Percentiles rank a stretch among this genome's conserved stretches.
These are phyloP conservation scores for Vitis labrusca DNA, from an alignment of 164 flowering plant genomes.

Conservation along the genomic window DNA sequence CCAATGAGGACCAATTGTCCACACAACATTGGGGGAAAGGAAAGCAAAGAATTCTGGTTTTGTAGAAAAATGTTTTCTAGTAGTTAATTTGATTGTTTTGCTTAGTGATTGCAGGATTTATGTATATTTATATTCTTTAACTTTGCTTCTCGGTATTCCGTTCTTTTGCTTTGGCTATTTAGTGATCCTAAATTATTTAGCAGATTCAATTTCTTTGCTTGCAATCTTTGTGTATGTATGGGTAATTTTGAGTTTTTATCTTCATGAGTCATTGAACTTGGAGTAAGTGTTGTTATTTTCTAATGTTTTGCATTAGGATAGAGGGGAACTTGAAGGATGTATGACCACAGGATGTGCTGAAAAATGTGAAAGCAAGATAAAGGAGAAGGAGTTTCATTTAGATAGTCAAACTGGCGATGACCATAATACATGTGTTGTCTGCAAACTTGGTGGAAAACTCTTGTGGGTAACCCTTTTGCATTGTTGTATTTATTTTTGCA, in stretches of 20 bases:
- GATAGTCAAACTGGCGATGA: slow-evolving; percentile 16
- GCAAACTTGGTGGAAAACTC: slow-evolving; percentile 60
- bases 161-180: no score
- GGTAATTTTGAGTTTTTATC: not conserved
- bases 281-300: slow-evolving; percentile 2
- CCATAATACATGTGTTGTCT: slow-evolving; percentile 35
- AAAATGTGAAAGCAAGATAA: slow-evolving; percentile 7
- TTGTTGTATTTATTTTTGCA: not conserved
- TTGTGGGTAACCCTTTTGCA: slow-evolving; percentile 40
- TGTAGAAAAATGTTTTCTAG: no score
- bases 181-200: no score
- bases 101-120: no score
- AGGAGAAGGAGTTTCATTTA: slow-evolving; percentile 8
- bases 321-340: slow-evolving; percentile 26
- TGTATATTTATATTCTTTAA: no score
- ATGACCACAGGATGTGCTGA: slow-evolving; percentile 16
- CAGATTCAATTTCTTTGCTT: not conserved
- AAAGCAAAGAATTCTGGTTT: no score
- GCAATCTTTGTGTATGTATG: not conserved
- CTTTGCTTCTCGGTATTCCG: no score
- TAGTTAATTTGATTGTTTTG: no score
- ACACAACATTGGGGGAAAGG: no score
- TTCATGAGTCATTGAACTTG: slow-evolving; percentile 2
- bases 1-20: no score
- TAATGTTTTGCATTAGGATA: slow-evolving; percentile 44